Conservation (phyloP, 225 moss, liverwort and hornwort genomes). For the Marchantia polymorpha region DNA sequence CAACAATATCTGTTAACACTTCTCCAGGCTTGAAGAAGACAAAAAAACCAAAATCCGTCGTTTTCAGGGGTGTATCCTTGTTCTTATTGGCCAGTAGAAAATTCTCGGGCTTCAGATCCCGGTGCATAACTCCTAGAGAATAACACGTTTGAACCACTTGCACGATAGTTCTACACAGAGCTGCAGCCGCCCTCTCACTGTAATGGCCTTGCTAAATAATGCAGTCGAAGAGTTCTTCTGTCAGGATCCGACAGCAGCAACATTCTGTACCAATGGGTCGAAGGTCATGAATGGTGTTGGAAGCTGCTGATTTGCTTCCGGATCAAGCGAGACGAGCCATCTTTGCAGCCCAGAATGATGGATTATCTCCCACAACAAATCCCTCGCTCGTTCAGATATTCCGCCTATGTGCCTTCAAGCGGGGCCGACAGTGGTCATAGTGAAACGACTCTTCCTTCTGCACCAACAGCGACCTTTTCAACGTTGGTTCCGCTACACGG, state of each 20-base stretch:
- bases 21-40: too few relatives aligned
- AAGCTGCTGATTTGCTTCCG: too few relatives aligned
- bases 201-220: constrained; percentile 55
- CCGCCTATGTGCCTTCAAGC: too few relatives aligned
- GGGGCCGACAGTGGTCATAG: too few relatives aligned
- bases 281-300: too few relatives aligned
- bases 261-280: too few relatives aligned
- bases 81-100: constrained; percentile 54
- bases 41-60: constrained; percentile 57
- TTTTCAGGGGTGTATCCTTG: constrained; percentile 54
- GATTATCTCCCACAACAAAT: too few relatives aligned
- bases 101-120: constrained; percentile 61
- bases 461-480: constrained; percentile 70
- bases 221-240: constrained; percentile 59
- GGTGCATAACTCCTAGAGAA: constrained; percentile 55
- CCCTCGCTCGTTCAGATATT: too few relatives aligned
- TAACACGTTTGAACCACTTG: constrained; percentile 57
- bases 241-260: background rate
- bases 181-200: constrained; percentile 55
- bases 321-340: too few relatives aligned
- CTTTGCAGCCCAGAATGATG: too few relatives aligned
- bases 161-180: constrained; percentile 49
- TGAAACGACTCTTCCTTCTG: constrained; percentile 77
- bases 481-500: constrained; percentile 53
- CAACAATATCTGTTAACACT: too few relatives aligned